Evolutionary conservation across 345 rosid species (phyloP), one percentile per base, ranked within the genome.

Genomic region (Gossypium turneri): DNA sequence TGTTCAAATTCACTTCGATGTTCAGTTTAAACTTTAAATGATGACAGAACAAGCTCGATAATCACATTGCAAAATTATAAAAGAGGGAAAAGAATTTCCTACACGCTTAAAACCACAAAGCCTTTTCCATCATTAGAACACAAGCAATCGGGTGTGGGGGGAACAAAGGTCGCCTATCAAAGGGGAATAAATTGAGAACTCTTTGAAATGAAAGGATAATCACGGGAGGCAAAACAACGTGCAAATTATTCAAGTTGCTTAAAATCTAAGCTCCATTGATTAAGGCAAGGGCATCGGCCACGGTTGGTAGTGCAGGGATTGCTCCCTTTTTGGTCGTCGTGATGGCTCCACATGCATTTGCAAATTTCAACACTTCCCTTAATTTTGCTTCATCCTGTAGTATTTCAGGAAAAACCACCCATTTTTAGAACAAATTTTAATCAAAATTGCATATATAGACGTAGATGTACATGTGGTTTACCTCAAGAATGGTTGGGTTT

Each of bases 311-410:
- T 68, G 99, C 98, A 9, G 98, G 98, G 61, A 95, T 95, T 13
- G 99, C 99, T 69, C 99, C 99, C 79, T 95, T 95, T 78, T 95
- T 90, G 80, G 97, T 91, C 1, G 99, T 95, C 17, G 99, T 95
- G 73, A 95, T 91, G 78, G 99, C 99, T 80, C 99, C 99, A 59
- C 99, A 95, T 0, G 98, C 99, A 80, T 89, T 91, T 3, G 99
- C 94, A 77, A 80, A 93, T 82, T 72, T 89, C 11, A 95, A 87
- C 38, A 84, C 83, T 73, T 90, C 96, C 79, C 93, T 89, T 75
- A 95, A 69, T 70, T 90, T 91, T 24, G 81, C 24, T 78, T 95
- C 99, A 25, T 91, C 88, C 98, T 95, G 88, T 52, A 2, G 51
- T 52, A 13, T 17, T 3, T 5, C 16, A 22, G 5, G 9, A 48